Evolutionary conservation across 768 basidiomycete species (phyloP).

Genomic region (Hypholoma fasciculare): DNA sequence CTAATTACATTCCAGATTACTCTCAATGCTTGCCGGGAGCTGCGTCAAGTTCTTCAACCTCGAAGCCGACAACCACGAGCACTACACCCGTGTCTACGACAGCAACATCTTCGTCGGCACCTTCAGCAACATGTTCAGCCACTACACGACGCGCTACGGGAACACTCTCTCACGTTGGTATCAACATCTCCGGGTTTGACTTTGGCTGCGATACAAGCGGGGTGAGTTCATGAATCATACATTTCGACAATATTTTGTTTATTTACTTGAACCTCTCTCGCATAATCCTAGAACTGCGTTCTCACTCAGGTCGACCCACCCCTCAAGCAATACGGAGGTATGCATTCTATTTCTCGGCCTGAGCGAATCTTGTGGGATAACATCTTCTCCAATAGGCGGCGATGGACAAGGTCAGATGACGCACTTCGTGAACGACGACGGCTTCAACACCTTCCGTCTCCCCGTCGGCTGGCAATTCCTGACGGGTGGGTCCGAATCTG

Average conservation of each 20-base stretch:
- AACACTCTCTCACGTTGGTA: background rate
- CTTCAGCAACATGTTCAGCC: background rate
- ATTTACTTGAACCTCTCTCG: background rate
- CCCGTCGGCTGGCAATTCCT: conserved; percentile 64
- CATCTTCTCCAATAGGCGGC: conserved; percentile 19
- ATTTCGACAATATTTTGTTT: background rate
- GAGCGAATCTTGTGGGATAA: background rate
- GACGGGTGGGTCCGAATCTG: conserved; percentile 36
- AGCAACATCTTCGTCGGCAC: background rate
- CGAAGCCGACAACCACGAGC: background rate
- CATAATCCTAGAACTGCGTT: background rate
- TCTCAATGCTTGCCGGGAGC: background rate
- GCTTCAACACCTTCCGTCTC: conserved; percentile 58
- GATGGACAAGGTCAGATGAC: conserved; percentile 59
- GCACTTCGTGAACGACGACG: conserved; percentile 57
- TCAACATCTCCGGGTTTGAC: conserved; percentile 2
- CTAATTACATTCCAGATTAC: too few species aligned
- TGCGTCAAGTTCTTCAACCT: background rate
- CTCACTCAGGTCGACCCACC: background rate
- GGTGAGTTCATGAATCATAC: background rate
- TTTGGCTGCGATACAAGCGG: background rate
- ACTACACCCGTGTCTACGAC: background rate
- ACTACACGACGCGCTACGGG: background rate
- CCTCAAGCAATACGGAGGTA: background rate
- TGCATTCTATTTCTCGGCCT: too few species aligned